Percentiles rank a stretch among this genome's conserved stretches.
phyloP scores from a whole-genome alignment of 192 early-diverging fungal species.

The Backusella liffmaniae region DNA sequence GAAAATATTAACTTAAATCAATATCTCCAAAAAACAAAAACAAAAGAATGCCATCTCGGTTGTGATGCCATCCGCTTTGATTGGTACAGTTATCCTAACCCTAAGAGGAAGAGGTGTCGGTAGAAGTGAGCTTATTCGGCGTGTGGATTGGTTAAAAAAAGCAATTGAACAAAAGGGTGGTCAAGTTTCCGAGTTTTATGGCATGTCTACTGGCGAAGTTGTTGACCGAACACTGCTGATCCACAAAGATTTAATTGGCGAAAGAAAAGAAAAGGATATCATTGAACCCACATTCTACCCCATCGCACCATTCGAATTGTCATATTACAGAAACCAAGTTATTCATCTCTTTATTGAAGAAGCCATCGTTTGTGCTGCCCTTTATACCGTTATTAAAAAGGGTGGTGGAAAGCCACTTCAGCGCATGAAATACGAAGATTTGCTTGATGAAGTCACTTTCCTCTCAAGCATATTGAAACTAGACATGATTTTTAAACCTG shows the following conservation, averaged over 20 bases:
- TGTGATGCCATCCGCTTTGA: constrained; percentile 83
- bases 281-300: constrained; percentile 82
- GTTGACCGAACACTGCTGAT: constrained; percentile 74
- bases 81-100: constrained; percentile 78
- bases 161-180: constrained; percentile 70
- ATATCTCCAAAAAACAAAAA: neutral
- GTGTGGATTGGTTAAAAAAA: constrained; percentile 68
- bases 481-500: constrained; percentile 80
- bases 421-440: constrained; percentile 49
- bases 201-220: constrained; percentile 64
- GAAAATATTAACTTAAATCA: neutral
- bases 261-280: constrained; percentile 71
- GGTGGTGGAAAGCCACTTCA: constrained; percentile 72
- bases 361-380: constrained; percentile 71
- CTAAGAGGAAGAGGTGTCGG: constrained; percentile 74
- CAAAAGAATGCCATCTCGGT: constrained; percentile 68
- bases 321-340: constrained; percentile 85
- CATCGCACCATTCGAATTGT: constrained; percentile 78
- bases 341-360: constrained; percentile 56
- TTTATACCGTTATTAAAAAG: constrained; percentile 77
- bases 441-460: constrained; percentile 70
- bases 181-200: constrained; percentile 75
- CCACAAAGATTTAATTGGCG: constrained; percentile 73
- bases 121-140: constrained; percentile 67
- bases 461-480: constrained; percentile 72